These are phyloP conservation scores for Amanita polypyramis DNA, from an alignment of 768 basidiomycete species.

Conservation along the genomic window DNA sequence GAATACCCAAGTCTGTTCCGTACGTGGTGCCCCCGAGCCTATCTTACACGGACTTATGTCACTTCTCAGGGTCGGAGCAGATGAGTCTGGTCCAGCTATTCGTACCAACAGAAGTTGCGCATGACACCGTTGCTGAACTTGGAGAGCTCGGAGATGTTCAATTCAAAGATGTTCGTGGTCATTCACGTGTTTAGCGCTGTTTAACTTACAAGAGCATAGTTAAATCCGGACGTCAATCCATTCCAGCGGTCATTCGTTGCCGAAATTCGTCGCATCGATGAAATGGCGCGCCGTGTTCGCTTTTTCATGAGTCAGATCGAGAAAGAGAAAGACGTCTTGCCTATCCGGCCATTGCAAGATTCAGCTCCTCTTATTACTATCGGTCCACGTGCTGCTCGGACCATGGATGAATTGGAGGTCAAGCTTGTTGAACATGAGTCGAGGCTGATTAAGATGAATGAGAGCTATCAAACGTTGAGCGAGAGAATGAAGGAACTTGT, in stretches of 20 bases:
- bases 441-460: conserved; percentile 83
- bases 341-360: conserved; percentile 78
- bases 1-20: conserved; percentile 82
- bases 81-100: conserved; percentile 98
- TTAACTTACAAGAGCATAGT: conserved; percentile 30
- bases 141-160: conserved; percentile 94
- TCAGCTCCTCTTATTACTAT: conserved; percentile 80
- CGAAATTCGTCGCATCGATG: conserved; percentile 90
- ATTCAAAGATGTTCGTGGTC: conserved; percentile 79
- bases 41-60: conserved; percentile 9
- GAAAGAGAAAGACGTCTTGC: conserved; percentile 74
- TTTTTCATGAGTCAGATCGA: conserved; percentile 84
- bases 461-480: conserved; percentile 80
- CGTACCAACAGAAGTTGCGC: conserved; percentile 94
- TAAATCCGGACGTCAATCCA: conserved; percentile 91
- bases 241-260: conserved; percentile 98
- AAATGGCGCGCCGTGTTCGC: conserved; percentile 90
- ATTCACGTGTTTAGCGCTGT: not conserved
- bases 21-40: conserved; percentile 25
- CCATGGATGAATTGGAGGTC: conserved; percentile 86
- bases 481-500: conserved; percentile 79
- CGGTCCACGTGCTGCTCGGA: conserved; percentile 88
- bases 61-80: conserved; percentile 73
- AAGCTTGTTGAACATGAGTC: conserved; percentile 82
- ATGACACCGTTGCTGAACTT: conserved; percentile 91